Base-by-base conservation (phyloP, 768 basidiomycete species). In the Leccinum pellstonianum region DNA sequence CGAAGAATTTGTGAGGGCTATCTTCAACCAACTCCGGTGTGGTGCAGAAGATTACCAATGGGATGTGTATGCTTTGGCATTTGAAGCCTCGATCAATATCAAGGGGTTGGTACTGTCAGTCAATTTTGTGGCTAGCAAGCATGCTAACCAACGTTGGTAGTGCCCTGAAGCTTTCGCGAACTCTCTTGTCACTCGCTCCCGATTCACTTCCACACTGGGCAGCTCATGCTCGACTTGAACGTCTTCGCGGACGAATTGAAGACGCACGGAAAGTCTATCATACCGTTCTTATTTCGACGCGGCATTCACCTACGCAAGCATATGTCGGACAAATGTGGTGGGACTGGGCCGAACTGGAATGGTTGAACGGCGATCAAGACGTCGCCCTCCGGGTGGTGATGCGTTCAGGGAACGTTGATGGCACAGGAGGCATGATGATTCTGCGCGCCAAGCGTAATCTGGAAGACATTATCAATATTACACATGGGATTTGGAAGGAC, bases 341-440 rank as follows among this genome's bases (percentile, higher is more conserved):
- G 85, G 83, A 87, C 64, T 93, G 90, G 89, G 88, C 86, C 1
- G 87, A 93, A 65, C 81, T 91, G 81, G 91, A 92, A 71, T 94
- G 91, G 91, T 69, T 91, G 11, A 70, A 76, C 14, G 81, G 84
- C 1, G 65, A 79, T 33, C 68, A 76, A 19, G 80, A 83, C 33
- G 77, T 80, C 35, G 80, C 86, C 14, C 69, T 84, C 38, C 74
- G 79, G 37, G 77, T 88, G 33, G 77, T 86, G 47, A 70, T 87
- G 49, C 80, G 77, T 21, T 80, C 86, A 10, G 82, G 79, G 12
- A 82, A 79, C 4, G 74, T 86, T 35, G 78, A 84, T 54, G 83
- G 83, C 12, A 69, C 77, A 1, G 78, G 78, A 12, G 82, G 85
- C 3, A 75, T 87, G 59, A 78, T 78, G 35, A 65, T 87, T 52